These are phyloP conservation scores for Ammopiptanthus mongolicus DNA, from an alignment of 306 rosid species.

Conservation along the genomic window DNA sequence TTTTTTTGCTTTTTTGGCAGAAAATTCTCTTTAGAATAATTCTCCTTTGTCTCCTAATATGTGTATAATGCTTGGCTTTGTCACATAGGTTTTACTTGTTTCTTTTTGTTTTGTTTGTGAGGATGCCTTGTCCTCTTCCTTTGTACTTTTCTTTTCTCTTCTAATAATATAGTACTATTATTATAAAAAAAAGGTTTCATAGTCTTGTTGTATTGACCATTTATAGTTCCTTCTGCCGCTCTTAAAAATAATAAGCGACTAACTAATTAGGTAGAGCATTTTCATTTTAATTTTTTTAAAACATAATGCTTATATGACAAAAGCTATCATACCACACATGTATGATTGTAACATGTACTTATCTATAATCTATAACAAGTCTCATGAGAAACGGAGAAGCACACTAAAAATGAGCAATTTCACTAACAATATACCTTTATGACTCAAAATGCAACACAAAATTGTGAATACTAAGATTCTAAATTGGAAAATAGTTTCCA, in stretches of 20 bases:
- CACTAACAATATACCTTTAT: background rate
- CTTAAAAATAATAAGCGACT: background rate
- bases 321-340: background rate
- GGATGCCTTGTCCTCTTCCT: too few relatives aligned
- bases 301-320: background rate
- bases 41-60: too few relatives aligned
- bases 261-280: background rate
- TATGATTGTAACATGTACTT: background rate
- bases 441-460: background rate
- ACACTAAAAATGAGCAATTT: background rate
- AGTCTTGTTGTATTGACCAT: background rate
- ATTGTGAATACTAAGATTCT: background rate
- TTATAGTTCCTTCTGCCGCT: background rate
- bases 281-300: background rate
- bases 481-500: background rate
- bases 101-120: background rate
- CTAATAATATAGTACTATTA: too few relatives aligned
- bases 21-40: too few relatives aligned
- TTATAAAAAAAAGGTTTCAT: too few relatives aligned
- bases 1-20: too few relatives aligned
- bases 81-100: background rate
- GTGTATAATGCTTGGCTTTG: too few relatives aligned
- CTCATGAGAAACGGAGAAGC: constrained; percentile 10
- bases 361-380: background rate
- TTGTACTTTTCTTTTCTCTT: too few relatives aligned